Conservation (phyloP, 1,284 basidiomycete species). For the Cutaneotrichosporon sp. region DNA sequence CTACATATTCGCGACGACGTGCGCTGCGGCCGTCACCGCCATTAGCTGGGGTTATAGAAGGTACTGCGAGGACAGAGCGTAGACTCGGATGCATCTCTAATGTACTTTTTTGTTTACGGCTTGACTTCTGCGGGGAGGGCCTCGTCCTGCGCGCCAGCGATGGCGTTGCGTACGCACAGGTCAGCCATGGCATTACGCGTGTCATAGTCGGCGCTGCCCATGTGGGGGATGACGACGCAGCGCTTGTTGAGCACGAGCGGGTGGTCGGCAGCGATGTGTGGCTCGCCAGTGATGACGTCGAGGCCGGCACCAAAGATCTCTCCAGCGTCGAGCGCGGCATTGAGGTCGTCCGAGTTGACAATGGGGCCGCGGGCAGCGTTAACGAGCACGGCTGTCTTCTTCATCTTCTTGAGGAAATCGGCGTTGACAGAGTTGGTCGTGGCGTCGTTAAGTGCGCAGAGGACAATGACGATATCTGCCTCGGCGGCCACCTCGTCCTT, state of each 20-base stretch:
- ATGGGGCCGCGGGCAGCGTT: conserved; percentile 69
- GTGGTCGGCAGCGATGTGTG: conserved; percentile 67
- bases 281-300: conserved; percentile 92
- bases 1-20: conserved; percentile 29
- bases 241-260: conserved; percentile 60
- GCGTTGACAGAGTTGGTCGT: conserved; percentile 71
- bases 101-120: conserved; percentile 9
- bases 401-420: conserved; percentile 74
- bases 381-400: conserved; percentile 69
- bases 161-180: conserved; percentile 50
- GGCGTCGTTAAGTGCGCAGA: conserved; percentile 68
- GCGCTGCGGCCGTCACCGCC: conserved; percentile 10
- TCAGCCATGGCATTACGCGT: conserved; percentile 77
- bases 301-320: conserved; percentile 87
- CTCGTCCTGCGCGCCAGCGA: conserved; percentile 32
- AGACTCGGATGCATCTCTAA: not conserved
- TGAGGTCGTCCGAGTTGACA: conserved; percentile 82
- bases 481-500: conserved; percentile 62
- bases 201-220: conserved; percentile 82
- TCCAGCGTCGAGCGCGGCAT: conserved; percentile 65
- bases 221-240: conserved; percentile 70
- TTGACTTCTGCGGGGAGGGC: conserved; percentile 37
- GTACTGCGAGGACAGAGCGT: not conserved
- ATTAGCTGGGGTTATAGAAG: conserved; percentile 1
- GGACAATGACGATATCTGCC: conserved; percentile 75